Evolutionary conservation across 2,329 filamentous ascomycete genomes (phyloP).

Genomic region (Xylariomycetidae sp.): DNA sequence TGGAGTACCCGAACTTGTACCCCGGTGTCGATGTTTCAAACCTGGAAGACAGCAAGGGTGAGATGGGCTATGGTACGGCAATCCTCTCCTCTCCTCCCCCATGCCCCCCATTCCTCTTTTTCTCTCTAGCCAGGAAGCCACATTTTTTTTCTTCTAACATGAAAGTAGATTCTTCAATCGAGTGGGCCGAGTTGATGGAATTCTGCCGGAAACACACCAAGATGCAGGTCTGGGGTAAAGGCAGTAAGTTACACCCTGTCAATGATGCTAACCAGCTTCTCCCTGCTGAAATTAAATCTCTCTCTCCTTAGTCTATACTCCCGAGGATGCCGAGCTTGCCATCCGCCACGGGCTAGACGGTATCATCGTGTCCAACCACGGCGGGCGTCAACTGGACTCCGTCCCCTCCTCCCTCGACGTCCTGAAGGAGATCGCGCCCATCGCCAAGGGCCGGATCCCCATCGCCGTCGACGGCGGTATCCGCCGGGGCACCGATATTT

Average conservation of each 20-base stretch:
- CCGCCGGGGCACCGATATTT: conserved; percentile 45
- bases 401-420: conserved; percentile 41
- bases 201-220: conserved; percentile 43
- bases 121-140: too few relatives aligned
- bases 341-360: conserved; percentile 21
- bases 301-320: conserved; percentile 31
- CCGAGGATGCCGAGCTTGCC: conserved; percentile 37
- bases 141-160: too few relatives aligned
- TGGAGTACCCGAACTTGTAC: conserved; percentile 39
- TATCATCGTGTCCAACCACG: conserved; percentile 42
- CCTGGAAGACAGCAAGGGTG: too few relatives aligned
- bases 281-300: too few relatives aligned
- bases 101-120: too few relatives aligned
- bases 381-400: conserved; percentile 42
- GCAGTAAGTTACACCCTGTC: too few relatives aligned
- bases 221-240: conserved; percentile 45
- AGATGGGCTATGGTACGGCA: too few relatives aligned
- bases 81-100: too few relatives aligned
- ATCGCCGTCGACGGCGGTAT: conserved; percentile 46
- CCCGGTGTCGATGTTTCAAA: too few relatives aligned
- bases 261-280: too few relatives aligned
- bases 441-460: conserved; percentile 37
- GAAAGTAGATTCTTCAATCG: conserved; percentile 35
- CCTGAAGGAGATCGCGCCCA: conserved; percentile 38
- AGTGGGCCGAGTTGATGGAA: conserved; percentile 45